Evolutionary conservation across 129 eudicot genomes (phyloP), one percentile per base, ranked within the genome.

Genomic region (Pittosporum tobira): DNA sequence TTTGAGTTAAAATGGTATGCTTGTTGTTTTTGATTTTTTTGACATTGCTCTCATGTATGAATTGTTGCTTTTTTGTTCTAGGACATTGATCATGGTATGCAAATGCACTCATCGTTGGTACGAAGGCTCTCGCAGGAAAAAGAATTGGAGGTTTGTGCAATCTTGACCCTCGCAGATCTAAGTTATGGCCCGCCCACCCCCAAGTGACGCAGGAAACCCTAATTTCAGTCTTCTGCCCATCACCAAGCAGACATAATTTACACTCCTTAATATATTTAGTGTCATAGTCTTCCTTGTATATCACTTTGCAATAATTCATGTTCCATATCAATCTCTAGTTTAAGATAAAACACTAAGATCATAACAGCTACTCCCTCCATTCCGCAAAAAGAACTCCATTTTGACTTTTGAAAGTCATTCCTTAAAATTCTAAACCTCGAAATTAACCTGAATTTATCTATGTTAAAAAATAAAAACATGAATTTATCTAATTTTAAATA

Each of bases 71-170:
- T 34, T 31, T 27, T 34, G 10, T 57, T 68, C 44, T 68, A 85
- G 98, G 94, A 74, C 30, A 55, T 57, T 26, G 68, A 67, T 52
- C 74, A 53, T 40, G 66, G 65, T 46, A 63, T 81, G 51, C 99
- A 93, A 51, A 81, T 93, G 80, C 96, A 93, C 63, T 93, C 99
- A 18, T 87, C 96, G 20, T 66, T 93, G 67, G 52, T 83, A 54
- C 73, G 66, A 61, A 81, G 94, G 74, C 79, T 93, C 63, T 71
- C 88, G 59, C 73, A 76, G 57, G 99, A 93, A 75, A 79, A 80
- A 66, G 91, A 83, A 84, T 62, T 93, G 61, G 91, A 87, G 94
- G 96, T 93, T 47, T 44, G 84, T 64, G 27, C 16, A 45, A 30
- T 51, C 13, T 12, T 0, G 19, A 28, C 20, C 45, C 27, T 16